Conservation (phyloP, 2,329 filamentous ascomycete species). For the Botrytis elliptica region DNA sequence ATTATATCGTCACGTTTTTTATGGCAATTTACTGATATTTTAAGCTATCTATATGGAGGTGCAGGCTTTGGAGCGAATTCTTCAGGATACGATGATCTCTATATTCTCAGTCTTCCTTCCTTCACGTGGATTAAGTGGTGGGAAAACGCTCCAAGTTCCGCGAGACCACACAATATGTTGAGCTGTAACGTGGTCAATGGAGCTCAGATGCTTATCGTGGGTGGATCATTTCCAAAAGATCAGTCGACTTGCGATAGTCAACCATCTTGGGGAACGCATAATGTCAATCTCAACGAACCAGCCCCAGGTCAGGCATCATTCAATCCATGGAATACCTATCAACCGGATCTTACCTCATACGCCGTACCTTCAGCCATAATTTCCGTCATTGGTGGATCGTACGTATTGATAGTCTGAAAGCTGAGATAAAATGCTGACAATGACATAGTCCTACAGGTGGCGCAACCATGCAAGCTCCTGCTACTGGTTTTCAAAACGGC, state of each 20-base stretch:
- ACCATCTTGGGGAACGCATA: constrained; percentile 54
- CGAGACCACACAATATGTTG: constrained; percentile 52
- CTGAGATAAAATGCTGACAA: constrained; percentile 13
- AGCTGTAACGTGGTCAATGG: constrained; percentile 53
- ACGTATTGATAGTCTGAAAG: constrained; percentile 15
- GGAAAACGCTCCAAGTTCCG: constrained; percentile 41
- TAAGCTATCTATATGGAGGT: constrained; percentile 62
- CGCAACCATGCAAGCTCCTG: constrained; percentile 53
- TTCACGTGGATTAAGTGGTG: constrained; percentile 61
- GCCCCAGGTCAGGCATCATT: constrained; percentile 43
- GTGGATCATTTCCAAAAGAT: constrained; percentile 54
- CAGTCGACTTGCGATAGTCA: constrained; percentile 52
- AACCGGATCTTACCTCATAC: constrained; percentile 51
- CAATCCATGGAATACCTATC: constrained; percentile 51
- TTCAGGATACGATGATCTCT: constrained; percentile 59
- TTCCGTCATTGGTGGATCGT: constrained; percentile 50
- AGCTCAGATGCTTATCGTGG: constrained; percentile 62
- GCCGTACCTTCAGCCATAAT: constrained; percentile 53
- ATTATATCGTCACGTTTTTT: neutral
- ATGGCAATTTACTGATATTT: constrained; percentile 22
- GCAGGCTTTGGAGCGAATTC: constrained; percentile 47
- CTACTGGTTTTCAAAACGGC: constrained; percentile 48
- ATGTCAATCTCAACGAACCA: constrained; percentile 53
- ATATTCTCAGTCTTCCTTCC: constrained; percentile 59
- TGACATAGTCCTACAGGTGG: constrained; percentile 46